These are phyloP conservation scores for Phaeoacremonium minimum DNA, from an alignment of 2,329 filamentous ascomycete genomes.

Conservation along the genomic window DNA sequence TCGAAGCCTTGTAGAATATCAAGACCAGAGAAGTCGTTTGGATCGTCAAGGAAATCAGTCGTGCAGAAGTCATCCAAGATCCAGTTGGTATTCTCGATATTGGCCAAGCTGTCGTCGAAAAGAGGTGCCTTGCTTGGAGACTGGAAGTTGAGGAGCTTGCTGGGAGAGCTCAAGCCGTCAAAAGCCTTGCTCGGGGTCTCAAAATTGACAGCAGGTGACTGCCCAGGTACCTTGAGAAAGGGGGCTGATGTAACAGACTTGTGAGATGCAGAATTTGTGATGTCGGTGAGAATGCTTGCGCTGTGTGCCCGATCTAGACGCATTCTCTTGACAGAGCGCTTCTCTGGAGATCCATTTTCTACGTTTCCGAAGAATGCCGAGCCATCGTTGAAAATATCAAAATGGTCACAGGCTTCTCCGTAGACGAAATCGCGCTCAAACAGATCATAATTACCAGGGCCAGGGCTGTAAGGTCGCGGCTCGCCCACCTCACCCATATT, in stretches of 20 bases:
- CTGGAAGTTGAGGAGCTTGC: slow-evolving; percentile 39
- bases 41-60: slow-evolving; percentile 54
- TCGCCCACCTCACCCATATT: slow-evolving; percentile 38
- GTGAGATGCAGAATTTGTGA: slow-evolving; percentile 48
- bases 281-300: slow-evolving; percentile 56
- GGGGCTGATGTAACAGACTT: slow-evolving; percentile 48
- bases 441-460: slow-evolving; percentile 60
- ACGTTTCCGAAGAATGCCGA: slow-evolving; percentile 37
- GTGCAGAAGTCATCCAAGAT: slow-evolving; percentile 48
- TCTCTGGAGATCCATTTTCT: slow-evolving; percentile 61
- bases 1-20: slow-evolving; percentile 74
- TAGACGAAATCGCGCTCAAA: slow-evolving; percentile 43
- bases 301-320: slow-evolving; percentile 62
- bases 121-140: slow-evolving; percentile 29
- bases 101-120: slow-evolving; percentile 26
- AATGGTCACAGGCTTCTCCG: slow-evolving; percentile 44
- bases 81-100: slow-evolving; percentile 38
- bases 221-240: slow-evolving; percentile 42
- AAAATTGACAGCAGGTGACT: slow-evolving; percentile 31
- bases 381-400: slow-evolving; percentile 58
- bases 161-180: slow-evolving; percentile 50
- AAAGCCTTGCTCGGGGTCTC: slow-evolving; percentile 57
- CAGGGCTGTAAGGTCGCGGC: slow-evolving; percentile 64
- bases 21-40: slow-evolving; percentile 54
- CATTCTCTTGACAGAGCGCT: slow-evolving; percentile 55